These are phyloP conservation scores for Cladosporium cucumerinum DNA, from an alignment of 2,329 filamentous ascomycete genomes.

Conservation along the genomic window DNA sequence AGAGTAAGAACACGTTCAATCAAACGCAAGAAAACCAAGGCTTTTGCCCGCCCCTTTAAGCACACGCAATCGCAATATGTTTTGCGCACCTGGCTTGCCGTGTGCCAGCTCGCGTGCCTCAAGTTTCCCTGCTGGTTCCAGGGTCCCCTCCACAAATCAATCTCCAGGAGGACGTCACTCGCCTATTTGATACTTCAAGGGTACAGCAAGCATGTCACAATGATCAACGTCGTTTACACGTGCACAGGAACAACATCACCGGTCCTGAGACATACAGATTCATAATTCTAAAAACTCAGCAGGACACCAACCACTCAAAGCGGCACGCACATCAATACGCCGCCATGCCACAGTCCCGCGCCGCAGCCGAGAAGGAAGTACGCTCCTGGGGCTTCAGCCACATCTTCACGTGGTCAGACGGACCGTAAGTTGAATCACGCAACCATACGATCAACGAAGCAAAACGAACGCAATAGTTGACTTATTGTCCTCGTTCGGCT, in stretches of 20 bases:
- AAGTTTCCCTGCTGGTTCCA: constrained; percentile 3
- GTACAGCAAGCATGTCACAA: background rate
- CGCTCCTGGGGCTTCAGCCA: constrained; percentile 65
- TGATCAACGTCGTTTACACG: background rate
- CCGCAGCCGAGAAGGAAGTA: constrained; percentile 56
- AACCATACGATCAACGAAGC: background rate
- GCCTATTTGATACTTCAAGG: background rate
- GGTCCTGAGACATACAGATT: background rate
- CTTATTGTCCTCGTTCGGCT: background rate
- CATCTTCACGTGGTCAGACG: constrained; percentile 71
- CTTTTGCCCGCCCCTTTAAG: background rate
- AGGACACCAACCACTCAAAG: no score
- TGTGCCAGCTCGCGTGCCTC: background rate
- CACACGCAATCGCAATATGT: constrained; percentile 3
- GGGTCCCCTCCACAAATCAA: background rate
- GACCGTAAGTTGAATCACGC: constrained; percentile 54
- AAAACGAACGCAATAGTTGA: background rate
- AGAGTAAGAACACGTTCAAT: background rate
- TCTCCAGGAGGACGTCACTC: background rate
- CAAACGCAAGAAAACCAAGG: background rate
- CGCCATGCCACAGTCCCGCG: background rate
- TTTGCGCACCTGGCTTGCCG: background rate
- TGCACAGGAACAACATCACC: background rate
- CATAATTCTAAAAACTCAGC: no score
- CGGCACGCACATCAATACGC: background rate